These are phyloP conservation scores for Deinandra increscens DNA, from an alignment of 129 eudicot genomes.

Conservation along the genomic window DNA sequence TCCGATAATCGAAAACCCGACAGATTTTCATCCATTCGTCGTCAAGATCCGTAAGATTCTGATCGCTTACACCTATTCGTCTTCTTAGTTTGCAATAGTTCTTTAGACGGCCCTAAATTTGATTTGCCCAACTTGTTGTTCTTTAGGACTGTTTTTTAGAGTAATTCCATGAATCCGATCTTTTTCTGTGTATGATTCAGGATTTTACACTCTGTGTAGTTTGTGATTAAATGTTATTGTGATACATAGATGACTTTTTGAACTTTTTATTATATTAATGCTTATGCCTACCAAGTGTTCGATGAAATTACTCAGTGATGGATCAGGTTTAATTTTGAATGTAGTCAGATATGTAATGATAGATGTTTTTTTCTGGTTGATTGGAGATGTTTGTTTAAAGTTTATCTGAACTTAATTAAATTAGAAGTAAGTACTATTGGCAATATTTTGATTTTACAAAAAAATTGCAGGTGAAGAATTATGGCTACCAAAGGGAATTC, in stretches of 20 bases:
- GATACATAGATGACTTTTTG: not conserved
- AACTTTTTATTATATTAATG: not conserved
- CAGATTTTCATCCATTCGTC: not conserved
- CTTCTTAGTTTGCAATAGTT: too few species aligned
- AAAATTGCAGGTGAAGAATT: conserved; percentile 36
- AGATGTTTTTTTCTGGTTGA: not conserved
- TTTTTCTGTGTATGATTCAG: too few species aligned
- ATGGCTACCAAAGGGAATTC: conserved; percentile 61
- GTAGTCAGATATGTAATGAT: not conserved
- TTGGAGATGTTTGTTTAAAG: not conserved
- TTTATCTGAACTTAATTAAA: not conserved
- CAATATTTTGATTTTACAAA: not conserved
- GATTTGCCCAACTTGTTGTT: not conserved
- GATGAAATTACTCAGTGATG: conserved; percentile 18
- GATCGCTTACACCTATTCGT: not conserved
- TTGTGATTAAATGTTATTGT: not conserved
- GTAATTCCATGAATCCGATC: not conserved
- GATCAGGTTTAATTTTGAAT: not conserved
- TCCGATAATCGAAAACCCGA: conserved; percentile 11
- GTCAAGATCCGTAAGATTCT: conserved; percentile 12
- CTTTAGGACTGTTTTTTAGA: too few species aligned
- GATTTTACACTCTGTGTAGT: not conserved
- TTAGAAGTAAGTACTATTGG: not conserved
- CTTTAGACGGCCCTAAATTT: too few species aligned
- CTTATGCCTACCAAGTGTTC: conserved; percentile 1